Percentiles rank a stretch among this genome's conserved stretches.
These are phyloP conservation scores for Hevea brasiliensis DNA, from an alignment of 345 rosid genomes.

Conservation along the genomic window DNA sequence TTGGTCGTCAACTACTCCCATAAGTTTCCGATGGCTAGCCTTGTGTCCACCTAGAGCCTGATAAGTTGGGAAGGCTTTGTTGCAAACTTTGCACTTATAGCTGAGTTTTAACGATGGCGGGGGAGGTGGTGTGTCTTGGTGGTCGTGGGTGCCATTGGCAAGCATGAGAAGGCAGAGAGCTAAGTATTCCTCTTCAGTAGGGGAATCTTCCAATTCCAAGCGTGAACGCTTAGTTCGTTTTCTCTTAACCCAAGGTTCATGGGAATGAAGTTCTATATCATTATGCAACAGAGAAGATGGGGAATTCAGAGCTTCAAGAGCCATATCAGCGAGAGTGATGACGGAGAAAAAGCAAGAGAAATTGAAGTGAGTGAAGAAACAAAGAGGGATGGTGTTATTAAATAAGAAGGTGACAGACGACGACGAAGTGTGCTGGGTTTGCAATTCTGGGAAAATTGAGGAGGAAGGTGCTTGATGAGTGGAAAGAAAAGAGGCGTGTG, in stretches of 20 bases:
- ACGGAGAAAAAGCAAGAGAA: background rate
- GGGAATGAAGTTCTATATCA: background rate
- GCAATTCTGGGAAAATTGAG: too few relatives aligned
- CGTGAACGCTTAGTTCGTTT: background rate
- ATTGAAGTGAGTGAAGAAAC: background rate
- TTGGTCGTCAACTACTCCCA: background rate
- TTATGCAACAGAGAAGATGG: background rate
- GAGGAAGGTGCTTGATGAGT: conserved; percentile 7
- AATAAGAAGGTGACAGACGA: too few relatives aligned
- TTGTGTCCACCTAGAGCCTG: conserved; percentile 24
- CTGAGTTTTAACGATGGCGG: background rate
- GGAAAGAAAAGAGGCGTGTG: background rate
- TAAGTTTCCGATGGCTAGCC: conserved; percentile 16
- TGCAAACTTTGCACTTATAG: conserved; percentile 15
- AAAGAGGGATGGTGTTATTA: background rate
- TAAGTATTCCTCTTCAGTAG: conserved; percentile 11
- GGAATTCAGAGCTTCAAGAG: conserved; percentile 5
- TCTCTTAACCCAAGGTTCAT: background rate
- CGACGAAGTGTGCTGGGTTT: too few relatives aligned
- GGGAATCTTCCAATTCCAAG: background rate
- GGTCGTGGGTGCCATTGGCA: conserved; percentile 3
- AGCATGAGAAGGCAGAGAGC: conserved; percentile 20
- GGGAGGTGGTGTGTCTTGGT: too few relatives aligned
- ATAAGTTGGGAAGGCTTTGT: conserved; percentile 5
- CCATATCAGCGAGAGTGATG: too few relatives aligned